Percentiles rank a stretch among this genome's conserved stretches.
phyloP scores from a whole-genome alignment of 305 asterid genomes.

The Fraxinus angustifolia region DNA sequence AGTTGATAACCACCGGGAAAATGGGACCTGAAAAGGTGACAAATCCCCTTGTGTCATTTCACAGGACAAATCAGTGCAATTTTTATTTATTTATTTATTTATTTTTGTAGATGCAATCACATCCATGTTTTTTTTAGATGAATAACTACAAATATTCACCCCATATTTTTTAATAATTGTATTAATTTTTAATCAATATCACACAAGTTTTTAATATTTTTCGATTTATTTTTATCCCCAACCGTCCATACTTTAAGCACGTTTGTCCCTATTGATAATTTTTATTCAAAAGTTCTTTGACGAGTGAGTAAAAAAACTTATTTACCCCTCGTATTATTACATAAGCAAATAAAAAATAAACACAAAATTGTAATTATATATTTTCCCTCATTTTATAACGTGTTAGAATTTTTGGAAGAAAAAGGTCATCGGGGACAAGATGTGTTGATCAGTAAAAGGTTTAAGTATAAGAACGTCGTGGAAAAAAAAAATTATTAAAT shows the following conservation, averaged over 20 bases:
- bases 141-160: not conserved
- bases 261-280: not conserved
- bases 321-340: not conserved
- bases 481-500: not conserved
- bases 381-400: not conserved
- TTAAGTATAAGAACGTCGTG: not conserved
- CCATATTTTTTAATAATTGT: not conserved
- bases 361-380: not conserved
- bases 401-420: no score
- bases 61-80: not conserved
- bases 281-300: not conserved
- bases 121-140: not conserved
- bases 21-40: not conserved
- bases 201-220: not conserved
- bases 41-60: conserved; percentile 13
- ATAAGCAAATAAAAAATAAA: not conserved
- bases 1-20: not conserved
- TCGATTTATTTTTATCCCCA: no score
- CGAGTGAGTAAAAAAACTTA: no score
- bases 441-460: not conserved
- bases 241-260: not conserved
- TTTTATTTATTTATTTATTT: not conserved
- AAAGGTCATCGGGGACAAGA: no score
- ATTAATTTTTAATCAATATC: no score
- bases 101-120: not conserved